Base-by-base conservation (phyloP, 2,329 filamentous ascomycete genomes). In the Tolypocladium endophyticum region DNA sequence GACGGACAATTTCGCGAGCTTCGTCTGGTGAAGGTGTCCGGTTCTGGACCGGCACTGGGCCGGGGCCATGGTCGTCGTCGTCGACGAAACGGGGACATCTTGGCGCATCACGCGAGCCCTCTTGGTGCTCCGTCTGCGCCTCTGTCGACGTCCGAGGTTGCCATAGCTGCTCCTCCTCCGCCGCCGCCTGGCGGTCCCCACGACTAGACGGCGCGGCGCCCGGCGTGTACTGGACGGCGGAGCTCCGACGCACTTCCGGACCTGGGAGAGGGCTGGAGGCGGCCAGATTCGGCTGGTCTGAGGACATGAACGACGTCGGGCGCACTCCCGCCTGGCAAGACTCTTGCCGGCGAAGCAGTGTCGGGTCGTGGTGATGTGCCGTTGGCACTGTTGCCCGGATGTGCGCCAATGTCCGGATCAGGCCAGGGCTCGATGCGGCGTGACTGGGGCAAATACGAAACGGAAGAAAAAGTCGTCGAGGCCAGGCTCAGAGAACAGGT, bases 1-100 rank as follows among this genome's bases (percentile, higher is more conserved):
- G 76, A 52, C 87, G 86, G 62, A 95, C 68, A 23, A 74, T 65
- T n/a, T 71, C 66, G 30, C 72, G 70, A 4, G 70, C 64, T 8
- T 63, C 58, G 36, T 59, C 45, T 11, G 50, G 30, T 1, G 38
- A 43, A 12, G 60, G 63, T 2, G 36, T 47, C n/a, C 56, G 58
- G 14, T 56, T 60, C n/a, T 41, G 52, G 35, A 59, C 23, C 11
- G 28, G 35, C 4, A 20, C 12, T 16, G 59, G 43, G 12, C 38
- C 23, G 23, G 4, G 43, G 20, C 4, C 33, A 4, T 16, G 35
- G 35, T n/a, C 25, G 23, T 20, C 7, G 16, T 8, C n/a, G 4
- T 39, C 23, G 20, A 35, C 23, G 20, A 35, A 4, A 7, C n/a
- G 18, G 30, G 30, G 50, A n/a, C 30, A 54, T 36, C 4, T 54